phyloP scores from a whole-genome alignment of 1,284 basidiomycete species.

The Trametes hirsuta region DNA sequence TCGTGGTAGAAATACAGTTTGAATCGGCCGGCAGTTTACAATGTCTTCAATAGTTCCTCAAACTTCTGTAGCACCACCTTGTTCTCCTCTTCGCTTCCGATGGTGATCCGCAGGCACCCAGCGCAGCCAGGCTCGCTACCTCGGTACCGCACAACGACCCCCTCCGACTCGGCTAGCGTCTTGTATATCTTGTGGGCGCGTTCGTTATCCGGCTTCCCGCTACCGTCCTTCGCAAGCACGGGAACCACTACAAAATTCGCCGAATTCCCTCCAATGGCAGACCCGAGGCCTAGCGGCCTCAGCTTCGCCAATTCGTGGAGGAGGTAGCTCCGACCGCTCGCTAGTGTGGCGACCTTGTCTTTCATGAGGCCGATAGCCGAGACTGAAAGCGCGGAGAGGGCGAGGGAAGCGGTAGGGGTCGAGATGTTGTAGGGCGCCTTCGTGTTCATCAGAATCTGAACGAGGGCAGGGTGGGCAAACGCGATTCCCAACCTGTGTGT shows the following conservation, averaged over 20 bases:
- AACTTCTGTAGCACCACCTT: constrained; percentile 52
- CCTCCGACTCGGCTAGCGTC: constrained; percentile 82
- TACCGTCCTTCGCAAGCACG: constrained; percentile 56
- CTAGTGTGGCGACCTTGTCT: constrained; percentile 64
- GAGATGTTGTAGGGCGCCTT: constrained; percentile 99
- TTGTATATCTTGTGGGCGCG: constrained; percentile 80
- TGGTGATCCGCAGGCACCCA: constrained; percentile 89
- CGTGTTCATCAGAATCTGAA: constrained; percentile 93
- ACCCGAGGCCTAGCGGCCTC: constrained; percentile 65
- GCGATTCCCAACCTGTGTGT: constrained; percentile 83
- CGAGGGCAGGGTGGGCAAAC: constrained; percentile 85
- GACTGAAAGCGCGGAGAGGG: constrained; percentile 71
- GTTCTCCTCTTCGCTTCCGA: constrained; percentile 88
- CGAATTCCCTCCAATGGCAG: constrained; percentile 79
- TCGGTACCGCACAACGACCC: constrained; percentile 91
- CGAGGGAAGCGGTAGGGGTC: constrained; percentile 86
- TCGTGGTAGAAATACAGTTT: no score
- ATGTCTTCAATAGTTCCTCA: constrained; percentile 44
- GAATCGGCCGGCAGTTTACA: constrained; percentile 30
- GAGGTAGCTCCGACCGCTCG: constrained; percentile 60
- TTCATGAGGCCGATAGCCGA: constrained; percentile 69
- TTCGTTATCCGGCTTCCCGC: constrained; percentile 63
- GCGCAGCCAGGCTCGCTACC: constrained; percentile 87
- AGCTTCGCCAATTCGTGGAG: constrained; percentile 50
- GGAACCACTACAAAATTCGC: constrained; percentile 94